phyloP scores from a whole-genome alignment of 345 rosid genomes.

The Lepidium sativum region DNA sequence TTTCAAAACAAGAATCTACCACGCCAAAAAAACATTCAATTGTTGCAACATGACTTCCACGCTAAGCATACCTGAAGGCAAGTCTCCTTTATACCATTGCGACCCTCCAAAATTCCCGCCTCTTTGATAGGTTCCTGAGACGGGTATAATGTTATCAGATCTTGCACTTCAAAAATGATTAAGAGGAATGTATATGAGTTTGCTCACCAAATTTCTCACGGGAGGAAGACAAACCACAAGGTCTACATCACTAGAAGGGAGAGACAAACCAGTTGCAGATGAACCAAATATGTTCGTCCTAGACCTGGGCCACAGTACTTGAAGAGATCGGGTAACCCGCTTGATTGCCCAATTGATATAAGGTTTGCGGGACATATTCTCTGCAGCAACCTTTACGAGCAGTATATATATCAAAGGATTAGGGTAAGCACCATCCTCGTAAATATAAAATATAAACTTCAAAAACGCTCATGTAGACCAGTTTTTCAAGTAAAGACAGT shows the following conservation, averaged over 20 bases:
- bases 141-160: constrained; percentile 24
- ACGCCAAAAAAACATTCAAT: neutral
- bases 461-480: constrained; percentile 6
- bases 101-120: constrained; percentile 99
- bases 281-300: constrained; percentile 91
- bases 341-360: constrained; percentile 91
- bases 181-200: constrained; percentile 4
- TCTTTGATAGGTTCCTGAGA: constrained; percentile 95
- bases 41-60: constrained; percentile 1
- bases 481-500: constrained; percentile 3
- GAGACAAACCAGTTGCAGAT: constrained; percentile 89
- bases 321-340: constrained; percentile 92
- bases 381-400: constrained; percentile 62
- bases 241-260: constrained; percentile 97
- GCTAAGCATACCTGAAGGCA: constrained; percentile 79
- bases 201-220: constrained; percentile 93
- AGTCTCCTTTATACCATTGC: constrained; percentile 98
- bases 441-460: neutral
- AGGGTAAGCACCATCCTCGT: neutral
- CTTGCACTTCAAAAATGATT: constrained; percentile 11
- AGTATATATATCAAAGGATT: constrained; percentile 21
- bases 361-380: constrained; percentile 74
- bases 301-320: constrained; percentile 96
- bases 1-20: neutral
- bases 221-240: constrained; percentile 98